Evolutionary conservation across 1,139 yeast species (phyloP), one percentile per base, ranked within the genome.

Genomic region (Martiniozyma asiatica): DNA sequence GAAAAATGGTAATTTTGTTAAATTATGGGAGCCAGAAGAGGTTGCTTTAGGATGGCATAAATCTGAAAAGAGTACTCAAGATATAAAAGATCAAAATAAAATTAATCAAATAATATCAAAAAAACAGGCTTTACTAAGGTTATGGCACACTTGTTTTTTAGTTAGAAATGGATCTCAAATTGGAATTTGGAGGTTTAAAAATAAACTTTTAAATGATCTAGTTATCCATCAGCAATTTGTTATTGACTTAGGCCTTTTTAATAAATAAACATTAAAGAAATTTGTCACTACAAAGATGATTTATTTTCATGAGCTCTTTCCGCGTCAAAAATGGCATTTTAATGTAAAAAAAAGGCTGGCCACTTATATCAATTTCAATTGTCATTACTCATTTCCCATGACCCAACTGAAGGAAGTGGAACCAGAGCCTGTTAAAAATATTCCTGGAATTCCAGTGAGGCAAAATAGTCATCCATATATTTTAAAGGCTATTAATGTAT

Each of bases 1-100:
- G 13, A 13, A 35, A 14, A 36, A 42, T 20, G 33, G 36, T 5
- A 38, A 40, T n/a, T 33, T 25, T 12, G 35, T 34, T 2, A 43
- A 30, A 24, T 23, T 27, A 22, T 38, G 39, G 40, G 27, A 18
- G 5, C 18, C 33, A 12, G 65, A 69, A 16, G 68, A 66, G 30
- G 68, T 77, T 3, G 82, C 82, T 2, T 79, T 79, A 3, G 81
- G 81, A 1, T 73, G 65, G 49, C 74, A 71, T 51, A 52, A 64
- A 26, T 62, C 74, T 25, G 80, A 72, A 36, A 75, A 76, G 42
- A 56, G 57, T 11, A 70, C 80, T 0, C 80, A 72, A 39, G 75
- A 73, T 43, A 48, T 55, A 22, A 38, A 32, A 2, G 47, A 41
- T 16, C 63, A 56, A 32, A 54, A 50, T 41, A 34, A 35, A 16